Conservation (phyloP, 2,329 filamentous ascomycete genomes). For the Scytalidium lignicola region DNA sequence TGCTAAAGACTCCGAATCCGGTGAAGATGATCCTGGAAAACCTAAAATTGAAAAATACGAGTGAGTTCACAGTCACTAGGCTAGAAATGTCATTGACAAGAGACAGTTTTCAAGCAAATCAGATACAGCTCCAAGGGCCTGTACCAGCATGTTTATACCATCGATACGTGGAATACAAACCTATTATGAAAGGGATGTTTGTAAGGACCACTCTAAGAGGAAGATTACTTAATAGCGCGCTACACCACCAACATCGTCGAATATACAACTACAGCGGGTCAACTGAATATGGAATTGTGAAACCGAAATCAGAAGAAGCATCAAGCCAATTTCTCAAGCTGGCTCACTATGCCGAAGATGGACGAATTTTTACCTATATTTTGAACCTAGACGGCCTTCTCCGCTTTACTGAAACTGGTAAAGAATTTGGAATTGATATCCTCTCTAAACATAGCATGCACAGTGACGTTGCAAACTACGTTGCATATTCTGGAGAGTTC, state of each 20-base stretch:
- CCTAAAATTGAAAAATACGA: constrained; percentile 68
- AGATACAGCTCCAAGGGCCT: constrained; percentile 82
- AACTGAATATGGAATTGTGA: constrained; percentile 68
- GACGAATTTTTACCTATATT: constrained; percentile 86
- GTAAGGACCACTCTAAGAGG: constrained; percentile 71
- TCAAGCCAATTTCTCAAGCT: constrained; percentile 79
- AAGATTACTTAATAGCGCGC: constrained; percentile 72
- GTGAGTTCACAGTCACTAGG: constrained; percentile 39
- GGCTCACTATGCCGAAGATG: constrained; percentile 79
- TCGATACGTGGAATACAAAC: constrained; percentile 87
- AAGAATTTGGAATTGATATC: constrained; percentile 91
- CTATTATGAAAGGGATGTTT: constrained; percentile 88
- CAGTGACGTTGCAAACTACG: constrained; percentile 84
- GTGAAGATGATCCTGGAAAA: constrained; percentile 36
- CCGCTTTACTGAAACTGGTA: constrained; percentile 91
- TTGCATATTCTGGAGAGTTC: constrained; percentile 90
- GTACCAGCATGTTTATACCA: constrained; percentile 79
- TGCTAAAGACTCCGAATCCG: constrained; percentile 49
- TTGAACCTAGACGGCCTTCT: constrained; percentile 81
- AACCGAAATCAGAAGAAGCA: constrained; percentile 63
- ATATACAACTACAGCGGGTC: constrained; percentile 82
- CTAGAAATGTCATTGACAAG: constrained; percentile 10
- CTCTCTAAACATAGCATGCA: constrained; percentile 97
- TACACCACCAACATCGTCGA: constrained; percentile 84
- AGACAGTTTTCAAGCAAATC: constrained; percentile 80